Percentiles rank a stretch among this genome's conserved stretches.
These are phyloP conservation scores for Lotus japonicus DNA, from an alignment of 306 rosid species.

Conservation along the genomic window DNA sequence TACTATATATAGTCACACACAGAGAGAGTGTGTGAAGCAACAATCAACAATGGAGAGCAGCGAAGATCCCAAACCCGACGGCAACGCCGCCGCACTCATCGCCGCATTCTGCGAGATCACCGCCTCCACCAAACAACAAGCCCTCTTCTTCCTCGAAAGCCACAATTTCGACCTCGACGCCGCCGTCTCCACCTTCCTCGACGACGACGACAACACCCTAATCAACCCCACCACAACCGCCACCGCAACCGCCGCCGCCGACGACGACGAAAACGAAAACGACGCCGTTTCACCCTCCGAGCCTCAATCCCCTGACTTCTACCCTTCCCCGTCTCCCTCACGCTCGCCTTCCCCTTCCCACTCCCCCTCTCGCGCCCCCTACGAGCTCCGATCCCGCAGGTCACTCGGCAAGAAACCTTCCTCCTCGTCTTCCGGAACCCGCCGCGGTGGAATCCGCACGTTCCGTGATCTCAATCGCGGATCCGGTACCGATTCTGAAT, in stretches of 20 bases:
- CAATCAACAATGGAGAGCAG: constrained; percentile 21
- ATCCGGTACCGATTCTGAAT: constrained; percentile 40
- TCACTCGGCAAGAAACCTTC: constrained; percentile 40
- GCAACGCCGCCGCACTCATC: constrained; percentile 25
- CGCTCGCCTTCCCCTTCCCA: constrained; percentile 35
- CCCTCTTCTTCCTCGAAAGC: constrained; percentile 70
- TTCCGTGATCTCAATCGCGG: constrained; percentile 60
- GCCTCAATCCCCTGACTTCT: constrained; percentile 35
- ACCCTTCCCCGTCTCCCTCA: constrained; percentile 23
- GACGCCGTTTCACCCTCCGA: constrained; percentile 16
- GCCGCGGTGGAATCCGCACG: constrained; percentile 45
- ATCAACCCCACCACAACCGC: neutral
- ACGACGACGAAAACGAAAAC: too few species aligned
- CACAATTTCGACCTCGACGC: constrained; percentile 89
- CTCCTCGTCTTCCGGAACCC: constrained; percentile 14
- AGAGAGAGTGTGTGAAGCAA: too few species aligned
- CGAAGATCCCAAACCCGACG: constrained; percentile 25
- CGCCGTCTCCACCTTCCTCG: constrained; percentile 78
- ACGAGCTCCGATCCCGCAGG: constrained; percentile 70
- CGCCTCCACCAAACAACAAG: constrained; percentile 63
- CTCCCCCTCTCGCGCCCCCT: constrained; percentile 47
- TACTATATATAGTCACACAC: too few species aligned
- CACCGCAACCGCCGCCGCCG: neutral
- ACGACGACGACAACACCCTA: too few species aligned
- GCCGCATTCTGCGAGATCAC: constrained; percentile 79